Evolutionary conservation across 2,329 filamentous ascomycete species (phyloP), one percentile per base, ranked within the genome.

Genomic region (Nemania serpens): DNA sequence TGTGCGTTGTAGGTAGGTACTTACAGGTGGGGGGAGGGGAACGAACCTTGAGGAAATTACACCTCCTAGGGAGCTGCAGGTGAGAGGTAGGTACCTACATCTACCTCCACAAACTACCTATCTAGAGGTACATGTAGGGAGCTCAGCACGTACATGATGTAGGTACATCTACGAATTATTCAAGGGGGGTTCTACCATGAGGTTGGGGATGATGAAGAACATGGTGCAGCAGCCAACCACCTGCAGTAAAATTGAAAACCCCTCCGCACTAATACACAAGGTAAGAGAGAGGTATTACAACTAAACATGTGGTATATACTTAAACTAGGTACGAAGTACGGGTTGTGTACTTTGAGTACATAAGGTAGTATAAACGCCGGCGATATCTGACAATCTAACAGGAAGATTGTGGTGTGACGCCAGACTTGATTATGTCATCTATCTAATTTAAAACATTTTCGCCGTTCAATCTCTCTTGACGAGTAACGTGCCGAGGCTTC

Each of bases 11-110:
- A 62, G 59, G 59, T 59, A 55, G 54, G 58, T 46, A 51, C 58
- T 7, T 29, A 29, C 25, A 29, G 59, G 51, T 59, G 59, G 62
- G 59, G 62, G 62, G 62, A 65, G 62, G 59, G 62, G 59, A 60
- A 65, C 55, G 43, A 60, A 65, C 55, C 43, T 52, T 29, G 37
- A 41, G 20, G 29, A 37, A 39, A 42, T 10, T 29, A 17, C n/a
- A n/a, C n/a, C n/a, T n/a, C n/a, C n/a, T n/a, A n/a, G n/a, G n/a
- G n/a, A n/a, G n/a, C n/a, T n/a, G n/a, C n/a, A n/a, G n/a, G n/a
- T n/a, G n/a, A n/a, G n/a, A 37, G 29, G 29, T 22, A 49, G 34
- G 47, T 48, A 58, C 12, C 20, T 41, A 25, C 15, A 36, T n/a
- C n/a, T n/a, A n/a, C n/a, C n/a, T n/a, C n/a, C n/a, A n/a, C n/a